These are phyloP conservation scores for Panicum virgatum DNA, from an alignment of 202 grass and related monocot genomes.

Conservation along the genomic window DNA sequence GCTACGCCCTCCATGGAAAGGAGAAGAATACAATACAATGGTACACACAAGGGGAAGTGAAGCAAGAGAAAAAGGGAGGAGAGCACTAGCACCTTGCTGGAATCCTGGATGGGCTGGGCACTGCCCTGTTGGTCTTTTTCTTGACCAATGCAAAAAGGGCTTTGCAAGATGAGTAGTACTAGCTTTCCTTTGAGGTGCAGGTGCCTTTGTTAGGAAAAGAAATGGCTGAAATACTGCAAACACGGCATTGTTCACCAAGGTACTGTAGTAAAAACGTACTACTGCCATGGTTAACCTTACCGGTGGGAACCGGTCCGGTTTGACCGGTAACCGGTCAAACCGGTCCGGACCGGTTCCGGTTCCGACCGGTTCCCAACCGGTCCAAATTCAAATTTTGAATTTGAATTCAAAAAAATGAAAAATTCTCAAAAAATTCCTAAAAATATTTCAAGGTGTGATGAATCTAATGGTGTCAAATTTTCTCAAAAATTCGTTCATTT, in stretches of 20 bases:
- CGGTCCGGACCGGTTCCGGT: no score
- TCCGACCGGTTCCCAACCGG: no score
- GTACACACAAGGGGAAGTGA: not conserved
- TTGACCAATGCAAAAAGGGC: not conserved
- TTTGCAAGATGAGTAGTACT: not conserved
- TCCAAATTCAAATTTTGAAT: no score
- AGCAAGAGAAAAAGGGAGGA: not conserved
- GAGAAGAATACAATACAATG: not conserved
- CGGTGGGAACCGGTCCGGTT: no score
- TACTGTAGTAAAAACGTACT: no score
- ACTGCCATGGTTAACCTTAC: no score
- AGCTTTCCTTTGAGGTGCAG: not conserved
- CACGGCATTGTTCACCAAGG: not conserved
- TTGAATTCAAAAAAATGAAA: no score
- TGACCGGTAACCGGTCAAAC: no score
- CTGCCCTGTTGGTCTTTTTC: not conserved
- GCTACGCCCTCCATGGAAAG: not conserved
- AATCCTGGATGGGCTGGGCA: not conserved
- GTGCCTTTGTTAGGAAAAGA: not conserved
- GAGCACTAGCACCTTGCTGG: not conserved
- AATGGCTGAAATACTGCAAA: not conserved
- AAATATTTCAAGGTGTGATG: no score
- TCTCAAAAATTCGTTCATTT: no score
- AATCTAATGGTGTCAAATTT: no score
- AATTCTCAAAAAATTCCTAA: no score